phyloP scores from a whole-genome alignment of 768 basidiomycete species.

The Lenzites betulinus region DNA sequence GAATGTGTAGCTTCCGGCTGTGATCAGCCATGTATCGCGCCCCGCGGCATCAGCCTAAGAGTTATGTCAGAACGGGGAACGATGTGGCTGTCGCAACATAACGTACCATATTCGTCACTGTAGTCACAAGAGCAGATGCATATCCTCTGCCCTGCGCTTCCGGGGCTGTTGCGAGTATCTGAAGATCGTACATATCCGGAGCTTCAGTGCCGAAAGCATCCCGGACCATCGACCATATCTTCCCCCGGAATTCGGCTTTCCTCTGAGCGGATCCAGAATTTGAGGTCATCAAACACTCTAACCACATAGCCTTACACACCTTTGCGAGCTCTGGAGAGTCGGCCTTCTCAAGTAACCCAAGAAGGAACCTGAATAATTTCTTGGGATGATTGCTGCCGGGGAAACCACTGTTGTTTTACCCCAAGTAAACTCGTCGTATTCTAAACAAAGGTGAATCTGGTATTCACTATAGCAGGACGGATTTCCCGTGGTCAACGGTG shows the following conservation, averaged over 20 bases:
- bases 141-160: conserved; percentile 21
- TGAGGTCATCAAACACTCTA: background rate
- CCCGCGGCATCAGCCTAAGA: conserved; percentile 17
- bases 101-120: background rate
- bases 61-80: too few relatives aligned
- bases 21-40: conserved; percentile 13
- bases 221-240: background rate
- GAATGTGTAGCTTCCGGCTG: conserved; percentile 18
- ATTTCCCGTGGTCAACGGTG: background rate
- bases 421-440: too few relatives aligned
- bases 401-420: background rate
- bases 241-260: background rate
- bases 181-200: conserved; percentile 15
- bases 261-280: background rate
- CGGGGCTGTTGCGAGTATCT: conserved; percentile 8
- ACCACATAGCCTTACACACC: background rate
- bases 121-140: conserved; percentile 13
- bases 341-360: background rate
- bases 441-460: background rate
- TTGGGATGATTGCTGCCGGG: background rate
- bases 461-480: background rate
- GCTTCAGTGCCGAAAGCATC: background rate
- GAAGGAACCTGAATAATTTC: background rate
- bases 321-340: background rate
- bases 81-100: background rate